Base-by-base conservation (phyloP, 768 basidiomycete genomes). In the Podaxis carcinomalis region DNA sequence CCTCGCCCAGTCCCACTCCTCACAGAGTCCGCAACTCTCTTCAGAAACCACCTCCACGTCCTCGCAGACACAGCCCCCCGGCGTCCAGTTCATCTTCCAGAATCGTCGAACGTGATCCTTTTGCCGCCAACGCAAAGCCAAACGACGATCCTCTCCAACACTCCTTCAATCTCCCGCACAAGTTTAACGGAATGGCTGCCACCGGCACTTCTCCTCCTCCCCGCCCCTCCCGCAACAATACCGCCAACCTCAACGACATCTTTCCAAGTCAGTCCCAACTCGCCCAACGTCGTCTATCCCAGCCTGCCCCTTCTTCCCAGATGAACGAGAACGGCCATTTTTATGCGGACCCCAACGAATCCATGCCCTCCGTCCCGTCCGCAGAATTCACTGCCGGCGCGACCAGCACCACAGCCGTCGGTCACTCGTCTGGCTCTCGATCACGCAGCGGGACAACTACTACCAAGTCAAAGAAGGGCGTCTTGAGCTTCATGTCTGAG, bases 181-280 rank as follows among this genome's bases (percentile, higher is more conserved):
- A 62, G 70, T 67, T 73, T 59, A 74, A 67, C 68, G 72, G 68
- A 63, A 74, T 75, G 71, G 70, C 73, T 65, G 68, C 72, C 56
- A 69, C 78, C 63, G 71, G 75, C 51, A 68, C 80, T 2, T 74
- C 84, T 0, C 85, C 90, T 1, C 92, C 92, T 7, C 86, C 88
- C 1, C 83, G 92, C 47, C 92, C 92, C 0, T 92, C 90, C 50
- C 83, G 92, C 59, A 89, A 88, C 62, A 94, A 94, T 72, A 94
- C 92, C 3, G 89, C 87, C 36, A 92, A 80, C 57, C 79, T 93
- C 52, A 86, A 81, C 73, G 92, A 94, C 74, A 75, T 93, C 68
- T 88, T 87, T 70, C 76, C 84, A 23, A 68, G 72, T 6, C 75
- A 77, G 57, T 65, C 72, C 50, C 65, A 74, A 52, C 68, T 80